Base-by-base conservation (phyloP, 208 protist genomes). In the Tritrichomonas foetus region DNA sequence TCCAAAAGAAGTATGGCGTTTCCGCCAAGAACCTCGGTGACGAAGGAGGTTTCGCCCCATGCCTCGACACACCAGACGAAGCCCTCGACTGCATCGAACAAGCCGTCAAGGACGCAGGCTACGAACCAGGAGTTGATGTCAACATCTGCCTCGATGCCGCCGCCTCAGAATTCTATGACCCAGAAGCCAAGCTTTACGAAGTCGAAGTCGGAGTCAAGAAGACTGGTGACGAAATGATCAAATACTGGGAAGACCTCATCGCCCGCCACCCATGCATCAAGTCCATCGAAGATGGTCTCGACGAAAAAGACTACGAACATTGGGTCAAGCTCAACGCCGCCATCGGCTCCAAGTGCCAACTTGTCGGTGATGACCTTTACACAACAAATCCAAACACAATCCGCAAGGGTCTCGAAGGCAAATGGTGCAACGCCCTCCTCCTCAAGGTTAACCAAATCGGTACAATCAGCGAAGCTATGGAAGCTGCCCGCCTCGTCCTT, bases 371-470 rank as follows among this genome's bases (percentile, higher is more conserved):
- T 95, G 99, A 99, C 95, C 96, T 99, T 16, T 97, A 98, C 30
- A 98, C 99, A 72, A 99, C 98, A 33, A 99, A 99, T 96, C 96
- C 97, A 78, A 97, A 97, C 93, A 97, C 97, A 94, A 98, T 99
- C 61, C 95, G 97, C 94, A 98, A 96, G 94, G 98, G 96, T 93
- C 96, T 97, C 47, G 95, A 97, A 9, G 95, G 96, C 49, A 97
- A 97, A 94, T 96, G 98, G 13, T 98, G 97, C 96, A 99, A 99
- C 96, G 97, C 98, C 74, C 97, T 99, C 47, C 97, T 99, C 25
- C 97, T 99, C 92, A 99, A 99, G 96, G 78, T 95, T 11, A 99
- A 99, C 96, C 99, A 99, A 96, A 99, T 99, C 95, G 99, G 98
- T 94, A 97, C 98, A 93, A 96, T 99, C 93, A 98, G 97, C 47